Percentiles rank a stretch among this genome's conserved stretches.
Conservation (phyloP, 2,329 filamentous ascomycete genomes). For the Epicoccum sorghinum region DNA sequence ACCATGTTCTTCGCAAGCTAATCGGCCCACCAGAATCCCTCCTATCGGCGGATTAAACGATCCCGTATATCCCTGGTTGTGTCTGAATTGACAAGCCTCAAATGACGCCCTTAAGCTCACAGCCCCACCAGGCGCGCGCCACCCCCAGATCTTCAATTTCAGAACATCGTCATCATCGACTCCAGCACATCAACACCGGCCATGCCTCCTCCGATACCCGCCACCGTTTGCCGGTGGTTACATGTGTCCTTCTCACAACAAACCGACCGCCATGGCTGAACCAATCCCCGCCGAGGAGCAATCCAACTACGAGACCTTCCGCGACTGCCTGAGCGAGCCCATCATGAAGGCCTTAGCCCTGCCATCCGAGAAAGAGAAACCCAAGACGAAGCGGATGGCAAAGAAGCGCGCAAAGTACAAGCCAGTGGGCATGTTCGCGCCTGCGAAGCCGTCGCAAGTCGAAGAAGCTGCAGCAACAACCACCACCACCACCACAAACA, state of each 20-base stretch:
- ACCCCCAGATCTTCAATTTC: conserved; percentile 22
- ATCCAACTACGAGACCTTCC: conserved; percentile 70
- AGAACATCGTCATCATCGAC: conserved; percentile 29
- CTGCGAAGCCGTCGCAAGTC: conserved; percentile 1
- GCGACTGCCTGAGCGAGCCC: conserved; percentile 74
- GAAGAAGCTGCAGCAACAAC: not conserved
- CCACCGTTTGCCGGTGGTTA: conserved; percentile 5
- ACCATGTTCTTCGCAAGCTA: not conserved
- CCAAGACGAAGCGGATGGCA: conserved; percentile 51
- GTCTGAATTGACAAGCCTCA: conserved; percentile 7
- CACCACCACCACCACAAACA: conserved; percentile 7
- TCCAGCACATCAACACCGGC: conserved; percentile 21
- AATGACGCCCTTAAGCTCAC: conserved; percentile 18
- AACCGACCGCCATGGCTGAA: conserved; percentile 33
- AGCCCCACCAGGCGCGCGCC: conserved; percentile 18
- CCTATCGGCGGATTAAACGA: not conserved
- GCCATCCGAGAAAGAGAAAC: conserved; percentile 50
- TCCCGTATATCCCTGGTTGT: not conserved
- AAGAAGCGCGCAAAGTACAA: conserved; percentile 42
- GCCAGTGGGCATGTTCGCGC: conserved; percentile 16
- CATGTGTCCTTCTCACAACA: not conserved
- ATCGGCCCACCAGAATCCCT: not conserved
- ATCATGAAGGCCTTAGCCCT: conserved; percentile 67
- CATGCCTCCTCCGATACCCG: conserved; percentile 15
- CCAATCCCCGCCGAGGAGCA: conserved; percentile 46